Conservation (phyloP, 257 asterid species). For the Plectranthus barbatus region DNA sequence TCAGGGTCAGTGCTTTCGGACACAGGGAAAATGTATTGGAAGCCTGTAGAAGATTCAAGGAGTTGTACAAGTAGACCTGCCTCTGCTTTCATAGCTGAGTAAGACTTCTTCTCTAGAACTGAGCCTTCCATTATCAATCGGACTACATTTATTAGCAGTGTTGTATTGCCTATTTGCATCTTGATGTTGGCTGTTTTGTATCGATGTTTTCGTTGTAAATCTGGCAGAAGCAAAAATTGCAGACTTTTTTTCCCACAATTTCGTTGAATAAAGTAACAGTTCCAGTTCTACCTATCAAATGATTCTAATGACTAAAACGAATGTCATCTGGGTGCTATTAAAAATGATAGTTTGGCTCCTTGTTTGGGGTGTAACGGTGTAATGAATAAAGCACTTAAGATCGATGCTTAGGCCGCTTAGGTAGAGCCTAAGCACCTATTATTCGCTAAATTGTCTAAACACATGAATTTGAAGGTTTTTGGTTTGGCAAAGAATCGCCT, state of each 20-base stretch:
- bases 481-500: no score
- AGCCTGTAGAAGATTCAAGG: constrained; percentile 94
- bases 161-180: neutral
- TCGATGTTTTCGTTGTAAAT: neutral
- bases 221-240: neutral
- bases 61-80: constrained; percentile 57
- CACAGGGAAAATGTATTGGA: constrained; percentile 82
- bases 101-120: neutral
- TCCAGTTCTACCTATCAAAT: neutral
- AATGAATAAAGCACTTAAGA: no score
- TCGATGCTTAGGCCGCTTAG: no score
- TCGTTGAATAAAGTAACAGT: neutral
- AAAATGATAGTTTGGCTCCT: no score
- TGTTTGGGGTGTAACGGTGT: no score
- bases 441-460: no score
- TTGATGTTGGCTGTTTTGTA: neutral
- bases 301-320: no score
- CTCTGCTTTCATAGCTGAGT: neutral
- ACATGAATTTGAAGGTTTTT: no score
- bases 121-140: neutral
- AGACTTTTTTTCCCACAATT: neutral
- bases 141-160: neutral
- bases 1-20: constrained; percentile 90
- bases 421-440: no score
- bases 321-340: no score